A percentile compares a stretch with the other conserved stretches of the same genome.
phyloP scores from a whole-genome alignment of 2,329 filamentous ascomycete genomes.

The Cladobotryum protrusum region DNA sequence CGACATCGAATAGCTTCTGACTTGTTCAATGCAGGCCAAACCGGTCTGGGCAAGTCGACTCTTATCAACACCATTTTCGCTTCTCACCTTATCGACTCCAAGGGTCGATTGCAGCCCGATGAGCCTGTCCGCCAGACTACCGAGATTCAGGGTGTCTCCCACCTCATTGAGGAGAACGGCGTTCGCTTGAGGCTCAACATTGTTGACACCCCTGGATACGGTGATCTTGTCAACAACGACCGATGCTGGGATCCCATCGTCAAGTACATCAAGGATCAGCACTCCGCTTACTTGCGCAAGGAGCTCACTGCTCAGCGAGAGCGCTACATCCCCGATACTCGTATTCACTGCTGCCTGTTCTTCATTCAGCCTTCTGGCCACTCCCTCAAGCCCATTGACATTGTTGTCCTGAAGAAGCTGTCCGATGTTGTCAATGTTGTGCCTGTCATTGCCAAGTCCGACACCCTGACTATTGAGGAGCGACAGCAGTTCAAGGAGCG shows the following conservation, averaged over 20 bases:
- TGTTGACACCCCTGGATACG: slow-evolving; percentile 96
- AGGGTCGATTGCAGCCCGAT: slow-evolving; percentile 86
- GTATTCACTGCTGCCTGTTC: slow-evolving; percentile 99
- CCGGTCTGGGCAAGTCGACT: slow-evolving; percentile 96
- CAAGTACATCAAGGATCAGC: slow-evolving; percentile 99
- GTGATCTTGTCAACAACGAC: slow-evolving; percentile 99
- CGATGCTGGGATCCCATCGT: slow-evolving; percentile 99
- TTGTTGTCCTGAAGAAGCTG: slow-evolving; percentile 98
- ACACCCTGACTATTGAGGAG: slow-evolving; percentile 93
- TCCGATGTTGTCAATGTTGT: slow-evolving; percentile 99
- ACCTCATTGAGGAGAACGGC: slow-evolving; percentile 99
- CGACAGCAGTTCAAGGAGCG: slow-evolving; percentile 94
- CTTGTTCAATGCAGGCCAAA: slow-evolving; percentile 64
- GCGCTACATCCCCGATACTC: slow-evolving; percentile 97
- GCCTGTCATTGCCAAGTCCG: slow-evolving; percentile 96
- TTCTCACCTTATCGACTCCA: slow-evolving; percentile 97
- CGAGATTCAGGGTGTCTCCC: slow-evolving; percentile 95
- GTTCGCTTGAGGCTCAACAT: slow-evolving; percentile 97
- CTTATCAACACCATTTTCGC: slow-evolving; percentile 99
- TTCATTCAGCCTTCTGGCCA: slow-evolving; percentile 99
- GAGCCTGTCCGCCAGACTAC: slow-evolving; percentile 93
- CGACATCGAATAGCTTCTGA: slow-evolving; percentile 10
- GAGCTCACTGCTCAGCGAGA: slow-evolving; percentile 98
- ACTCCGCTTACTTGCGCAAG: slow-evolving; percentile 98
- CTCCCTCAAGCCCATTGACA: slow-evolving; percentile 98